Evolutionary conservation across 129 eudicot genomes (phyloP).

Genomic region (Flaveria brownii): DNA sequence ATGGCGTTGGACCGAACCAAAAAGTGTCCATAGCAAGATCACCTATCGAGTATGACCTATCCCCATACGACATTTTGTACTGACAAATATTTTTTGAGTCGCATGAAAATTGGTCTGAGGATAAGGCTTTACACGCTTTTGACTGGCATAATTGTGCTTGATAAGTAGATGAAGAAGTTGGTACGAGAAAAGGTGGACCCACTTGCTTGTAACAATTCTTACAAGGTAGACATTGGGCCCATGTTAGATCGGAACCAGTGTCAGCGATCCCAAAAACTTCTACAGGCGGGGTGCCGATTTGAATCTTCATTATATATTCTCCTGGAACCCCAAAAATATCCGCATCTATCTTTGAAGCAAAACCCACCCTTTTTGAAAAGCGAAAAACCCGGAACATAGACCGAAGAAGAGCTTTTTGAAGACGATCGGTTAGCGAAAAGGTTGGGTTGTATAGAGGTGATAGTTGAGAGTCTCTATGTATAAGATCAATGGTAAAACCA

Average conservation of each 20-base stretch:
- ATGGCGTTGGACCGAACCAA: slow-evolving; percentile 26
- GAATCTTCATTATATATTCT: slow-evolving; percentile 58
- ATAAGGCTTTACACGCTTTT: slow-evolving; percentile 29
- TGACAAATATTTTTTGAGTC: slow-evolving; percentile 26
- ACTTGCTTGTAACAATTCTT: slow-evolving; percentile 49
- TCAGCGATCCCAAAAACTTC: slow-evolving; percentile 48
- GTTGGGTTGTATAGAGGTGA: slow-evolving; percentile 55
- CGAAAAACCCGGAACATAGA: slow-evolving; percentile 39
- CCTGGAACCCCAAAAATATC: slow-evolving; percentile 26
- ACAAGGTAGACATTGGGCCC: slow-evolving; percentile 76
- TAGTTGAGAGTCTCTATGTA: slow-evolving; percentile 55
- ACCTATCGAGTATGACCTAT: slow-evolving; percentile 44
- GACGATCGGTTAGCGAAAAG: slow-evolving; percentile 21
- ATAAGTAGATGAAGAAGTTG: slow-evolving; percentile 45
- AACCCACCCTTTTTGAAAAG: background rate
- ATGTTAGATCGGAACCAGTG: slow-evolving; percentile 68
- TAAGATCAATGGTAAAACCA: slow-evolving; percentile 50
- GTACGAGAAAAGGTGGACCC: slow-evolving; percentile 51
- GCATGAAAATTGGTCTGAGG: background rate
- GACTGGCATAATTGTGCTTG: slow-evolving; percentile 42
- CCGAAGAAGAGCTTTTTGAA: slow-evolving; percentile 33
- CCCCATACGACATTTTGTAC: slow-evolving; percentile 43
- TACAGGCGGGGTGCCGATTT: slow-evolving; percentile 62
- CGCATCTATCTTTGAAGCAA: slow-evolving; percentile 22
- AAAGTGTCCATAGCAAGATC: slow-evolving; percentile 51